Percentiles rank a stretch among this genome's conserved stretches.
Conservation (phyloP, 2,329 filamentous ascomycete species). For the Trichothecium sympodiale region DNA sequence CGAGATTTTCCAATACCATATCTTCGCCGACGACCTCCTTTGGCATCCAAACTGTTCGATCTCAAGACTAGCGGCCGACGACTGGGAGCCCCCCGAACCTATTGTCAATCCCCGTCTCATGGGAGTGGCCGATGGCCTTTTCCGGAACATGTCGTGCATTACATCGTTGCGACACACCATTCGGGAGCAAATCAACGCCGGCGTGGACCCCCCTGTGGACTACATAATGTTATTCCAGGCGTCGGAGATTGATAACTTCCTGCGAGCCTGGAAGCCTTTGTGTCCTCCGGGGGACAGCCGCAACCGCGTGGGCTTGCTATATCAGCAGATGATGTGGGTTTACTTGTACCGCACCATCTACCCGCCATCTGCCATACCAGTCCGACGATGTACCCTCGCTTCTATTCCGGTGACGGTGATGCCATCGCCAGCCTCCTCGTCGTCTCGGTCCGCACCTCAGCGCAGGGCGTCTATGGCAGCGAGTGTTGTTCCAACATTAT, state of each 20-base stretch:
- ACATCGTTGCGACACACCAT: slow-evolving; percentile 67
- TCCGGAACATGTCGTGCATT: slow-evolving; percentile 68
- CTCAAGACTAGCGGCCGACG: slow-evolving; percentile 27
- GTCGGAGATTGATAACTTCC: slow-evolving; percentile 62
- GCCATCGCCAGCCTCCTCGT: slow-evolving; percentile 2
- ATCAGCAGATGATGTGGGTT: slow-evolving; percentile 57
- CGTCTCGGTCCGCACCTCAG: slow-evolving; percentile 9
- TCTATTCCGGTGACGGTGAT: slow-evolving; percentile 7
- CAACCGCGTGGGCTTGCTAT: slow-evolving; percentile 43
- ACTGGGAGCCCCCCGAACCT: slow-evolving; percentile 28
- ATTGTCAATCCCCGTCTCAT: slow-evolving; percentile 50
- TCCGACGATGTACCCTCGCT: slow-evolving; percentile 16
- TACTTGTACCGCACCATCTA: slow-evolving; percentile 52
- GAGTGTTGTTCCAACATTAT: slow-evolving; percentile 13
- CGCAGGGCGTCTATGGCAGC: slow-evolving; percentile 25
- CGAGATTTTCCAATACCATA: slow-evolving; percentile 80
- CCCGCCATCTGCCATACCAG: slow-evolving; percentile 30
- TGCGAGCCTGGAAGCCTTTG: slow-evolving; percentile 62
- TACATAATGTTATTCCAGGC: slow-evolving; percentile 63
- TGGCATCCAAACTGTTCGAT: slow-evolving; percentile 30
- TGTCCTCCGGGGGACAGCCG: slow-evolving; percentile 48
- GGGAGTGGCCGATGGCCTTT: slow-evolving; percentile 73
- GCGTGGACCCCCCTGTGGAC: slow-evolving; percentile 58
- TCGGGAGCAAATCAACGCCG: slow-evolving; percentile 50
- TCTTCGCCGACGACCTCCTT: slow-evolving; percentile 52